These are phyloP conservation scores for Picea sitchensis DNA, from an alignment of 75 land plant genomes.

Conservation along the genomic window DNA sequence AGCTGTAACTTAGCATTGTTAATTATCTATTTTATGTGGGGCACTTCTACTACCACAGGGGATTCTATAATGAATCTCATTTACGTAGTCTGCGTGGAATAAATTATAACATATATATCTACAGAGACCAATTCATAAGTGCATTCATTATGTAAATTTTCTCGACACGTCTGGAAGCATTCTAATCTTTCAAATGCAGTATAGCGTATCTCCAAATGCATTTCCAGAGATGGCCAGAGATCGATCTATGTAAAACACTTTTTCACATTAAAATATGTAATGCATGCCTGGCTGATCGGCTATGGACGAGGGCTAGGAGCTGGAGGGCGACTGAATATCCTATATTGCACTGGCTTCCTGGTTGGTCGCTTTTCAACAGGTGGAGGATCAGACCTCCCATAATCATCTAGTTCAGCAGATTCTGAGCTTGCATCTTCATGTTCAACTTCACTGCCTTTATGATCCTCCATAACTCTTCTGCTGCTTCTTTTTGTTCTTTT, in stretches of 20 bases:
- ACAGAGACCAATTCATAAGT: background rate
- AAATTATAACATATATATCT: background rate
- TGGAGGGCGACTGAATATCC: conserved; percentile 8
- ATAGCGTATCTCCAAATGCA: no score
- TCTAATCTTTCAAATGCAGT: background rate
- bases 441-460: no score
- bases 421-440: no score
- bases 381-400: background rate
- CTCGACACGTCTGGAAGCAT: background rate
- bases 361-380: background rate
- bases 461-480: no score
- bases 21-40: no score
- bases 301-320: background rate
- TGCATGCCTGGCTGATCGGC: background rate
- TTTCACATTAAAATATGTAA: background rate
- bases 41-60: background rate
- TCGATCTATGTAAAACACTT: background rate
- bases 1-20: no score
- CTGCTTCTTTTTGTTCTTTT: background rate
- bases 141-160: background rate
- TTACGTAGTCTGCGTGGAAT: background rate
- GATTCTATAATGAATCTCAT: background rate
- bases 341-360: conserved; percentile 3
- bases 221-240: no score
- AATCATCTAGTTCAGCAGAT: background rate